Evolutionary conservation across 768 basidiomycete species (phyloP).

Genomic region (Cystobasidium onofrii): DNA sequence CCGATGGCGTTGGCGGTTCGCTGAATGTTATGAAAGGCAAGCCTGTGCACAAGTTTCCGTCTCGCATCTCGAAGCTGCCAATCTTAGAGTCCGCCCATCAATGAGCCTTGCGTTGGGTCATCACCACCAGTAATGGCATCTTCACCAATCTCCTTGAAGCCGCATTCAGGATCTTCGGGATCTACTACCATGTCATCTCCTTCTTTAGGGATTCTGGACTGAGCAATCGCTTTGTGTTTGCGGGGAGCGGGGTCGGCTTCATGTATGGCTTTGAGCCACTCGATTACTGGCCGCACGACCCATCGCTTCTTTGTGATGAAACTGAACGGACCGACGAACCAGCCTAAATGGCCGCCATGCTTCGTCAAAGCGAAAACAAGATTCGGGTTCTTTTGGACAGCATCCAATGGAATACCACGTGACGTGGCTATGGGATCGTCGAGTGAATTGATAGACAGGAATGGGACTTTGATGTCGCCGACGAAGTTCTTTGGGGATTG

Average conservation of each 20-base stretch:
- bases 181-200: slow-evolving; percentile 33
- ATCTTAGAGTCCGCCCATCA: not conserved
- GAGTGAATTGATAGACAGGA: slow-evolving; percentile 63
- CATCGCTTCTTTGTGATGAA: slow-evolving; percentile 49
- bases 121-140: slow-evolving; percentile 11
- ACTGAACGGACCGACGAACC: slow-evolving; percentile 51
- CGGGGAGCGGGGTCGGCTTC: slow-evolving; percentile 27
- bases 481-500: slow-evolving; percentile 59
- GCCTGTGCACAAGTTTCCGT: too few species aligned
- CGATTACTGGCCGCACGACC: slow-evolving; percentile 63
- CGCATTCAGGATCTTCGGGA: not conserved
- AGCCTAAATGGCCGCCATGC: slow-evolving; percentile 69
- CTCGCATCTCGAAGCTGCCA: too few species aligned
- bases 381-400: slow-evolving; percentile 43
- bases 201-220: not conserved
- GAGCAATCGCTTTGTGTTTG: not conserved
- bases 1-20: too few species aligned
- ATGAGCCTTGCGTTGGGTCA: not conserved
- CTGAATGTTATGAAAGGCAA: too few species aligned
- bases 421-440: slow-evolving; percentile 68
- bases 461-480: slow-evolving; percentile 59
- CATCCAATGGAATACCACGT: slow-evolving; percentile 46
- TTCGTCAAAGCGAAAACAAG: slow-evolving; percentile 58
- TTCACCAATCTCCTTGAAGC: slow-evolving; percentile 24
- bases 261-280: slow-evolving; percentile 53